Percentiles rank a stretch among this genome's conserved stretches.
These are phyloP conservation scores for Trichoderma sp. DNA, from an alignment of 2,329 filamentous ascomycete species.

Conservation along the genomic window DNA sequence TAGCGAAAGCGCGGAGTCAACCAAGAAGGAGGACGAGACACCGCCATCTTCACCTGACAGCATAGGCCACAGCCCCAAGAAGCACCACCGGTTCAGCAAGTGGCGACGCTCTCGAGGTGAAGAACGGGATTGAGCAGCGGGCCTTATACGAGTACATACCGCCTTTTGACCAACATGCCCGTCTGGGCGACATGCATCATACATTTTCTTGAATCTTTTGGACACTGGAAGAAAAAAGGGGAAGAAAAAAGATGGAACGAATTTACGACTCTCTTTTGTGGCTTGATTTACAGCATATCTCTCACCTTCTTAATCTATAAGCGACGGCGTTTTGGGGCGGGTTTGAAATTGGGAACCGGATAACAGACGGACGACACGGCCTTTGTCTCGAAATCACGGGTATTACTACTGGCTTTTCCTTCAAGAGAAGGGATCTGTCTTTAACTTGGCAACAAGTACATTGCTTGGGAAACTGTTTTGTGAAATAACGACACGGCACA, in stretches of 20 bases:
- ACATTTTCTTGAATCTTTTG: not conserved
- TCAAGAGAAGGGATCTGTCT: not conserved
- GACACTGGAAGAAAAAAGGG: not conserved
- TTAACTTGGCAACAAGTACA: not conserved
- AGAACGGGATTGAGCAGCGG: not conserved
- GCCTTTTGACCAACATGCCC: constrained; percentile 19
- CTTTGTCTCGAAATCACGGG: not conserved
- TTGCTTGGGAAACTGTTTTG: not conserved
- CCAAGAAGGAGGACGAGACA: constrained; percentile 35
- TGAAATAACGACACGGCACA: not conserved
- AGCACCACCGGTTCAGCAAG: constrained; percentile 23
- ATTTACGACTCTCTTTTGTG: constrained; percentile 22
- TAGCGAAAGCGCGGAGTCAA: constrained; percentile 39
- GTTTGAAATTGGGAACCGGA: not conserved
- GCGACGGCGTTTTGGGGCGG: constrained; percentile 28
- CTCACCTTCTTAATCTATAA: constrained; percentile 16
- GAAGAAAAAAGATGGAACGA: constrained; percentile 20
- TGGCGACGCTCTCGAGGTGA: constrained; percentile 4
- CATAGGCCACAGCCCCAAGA: constrained; percentile 32
- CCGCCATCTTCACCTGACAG: constrained; percentile 41
- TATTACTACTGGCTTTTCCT: not conserved
- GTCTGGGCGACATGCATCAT: not conserved
- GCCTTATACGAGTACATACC: not conserved
- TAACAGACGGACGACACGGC: not conserved
- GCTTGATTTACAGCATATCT: not conserved